These are phyloP conservation scores for Collariella sp. DNA, from an alignment of 495 filamentous ascomycete species.

Conservation along the genomic window DNA sequence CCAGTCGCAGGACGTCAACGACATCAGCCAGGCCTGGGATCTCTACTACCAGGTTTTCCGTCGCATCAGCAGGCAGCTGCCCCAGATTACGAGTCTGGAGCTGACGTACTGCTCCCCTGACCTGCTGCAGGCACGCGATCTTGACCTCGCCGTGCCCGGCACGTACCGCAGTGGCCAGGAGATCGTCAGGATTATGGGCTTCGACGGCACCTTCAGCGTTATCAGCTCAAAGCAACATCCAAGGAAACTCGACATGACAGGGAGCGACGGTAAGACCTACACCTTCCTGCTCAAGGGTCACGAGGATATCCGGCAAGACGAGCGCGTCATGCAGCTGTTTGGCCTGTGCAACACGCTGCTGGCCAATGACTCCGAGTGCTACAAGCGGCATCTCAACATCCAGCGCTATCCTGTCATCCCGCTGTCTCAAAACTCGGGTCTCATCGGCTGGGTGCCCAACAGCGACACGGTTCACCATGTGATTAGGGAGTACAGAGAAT, in stretches of 20 bases:
- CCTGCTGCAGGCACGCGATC: constrained; percentile 68
- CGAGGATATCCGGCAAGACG: constrained; percentile 96
- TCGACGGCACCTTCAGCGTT: constrained; percentile 80
- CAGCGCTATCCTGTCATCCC: constrained; percentile 92
- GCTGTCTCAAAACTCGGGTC: constrained; percentile 87
- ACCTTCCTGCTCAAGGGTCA: constrained; percentile 90
- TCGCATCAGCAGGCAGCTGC: constrained; percentile 87
- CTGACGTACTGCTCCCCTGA: constrained; percentile 93
- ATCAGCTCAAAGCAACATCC: constrained; percentile 96
- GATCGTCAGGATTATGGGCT: constrained; percentile 76
- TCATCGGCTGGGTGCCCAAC: constrained; percentile 96
- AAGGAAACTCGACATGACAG: constrained; percentile 76
- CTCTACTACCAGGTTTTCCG: constrained; percentile 96
- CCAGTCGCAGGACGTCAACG: constrained; percentile 75
- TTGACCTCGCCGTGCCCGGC: constrained; percentile 87
- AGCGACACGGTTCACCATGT: constrained; percentile 93
- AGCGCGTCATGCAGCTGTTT: constrained; percentile 98
- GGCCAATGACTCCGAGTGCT: constrained; percentile 83
- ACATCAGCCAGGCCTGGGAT: constrained; percentile 97
- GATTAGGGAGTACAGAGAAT: constrained; percentile 95
- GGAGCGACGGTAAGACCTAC: constrained; percentile 78
- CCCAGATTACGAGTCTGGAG: constrained; percentile 84
- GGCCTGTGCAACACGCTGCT: constrained; percentile 92
- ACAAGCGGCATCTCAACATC: constrained; percentile 93
- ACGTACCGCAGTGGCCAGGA: constrained; percentile 86